Conservation (phyloP, 2,329 filamentous ascomycete genomes). For the Fusarium coicis region DNA sequence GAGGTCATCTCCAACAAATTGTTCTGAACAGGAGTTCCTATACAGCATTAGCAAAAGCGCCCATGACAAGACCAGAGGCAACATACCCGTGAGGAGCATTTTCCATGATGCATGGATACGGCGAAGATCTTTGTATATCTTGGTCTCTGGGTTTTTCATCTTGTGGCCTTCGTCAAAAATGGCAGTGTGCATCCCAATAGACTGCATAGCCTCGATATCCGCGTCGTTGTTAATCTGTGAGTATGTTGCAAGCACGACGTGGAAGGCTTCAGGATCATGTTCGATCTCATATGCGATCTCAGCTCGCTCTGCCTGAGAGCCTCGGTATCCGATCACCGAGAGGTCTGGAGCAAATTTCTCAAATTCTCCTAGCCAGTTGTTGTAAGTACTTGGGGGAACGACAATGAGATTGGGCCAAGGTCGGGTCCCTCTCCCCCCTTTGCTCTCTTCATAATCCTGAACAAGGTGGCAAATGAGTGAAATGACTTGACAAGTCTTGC, state of each 20-base stretch:
- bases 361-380: slow-evolving; percentile 96
- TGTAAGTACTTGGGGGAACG: slow-evolving; percentile 91
- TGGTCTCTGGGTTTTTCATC: slow-evolving; percentile 87
- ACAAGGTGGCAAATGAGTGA: slow-evolving; percentile 87
- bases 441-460: slow-evolving; percentile 63
- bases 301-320: slow-evolving; percentile 73
- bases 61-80: background rate
- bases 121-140: slow-evolving; percentile 82
- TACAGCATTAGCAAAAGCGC: slow-evolving; percentile 49
- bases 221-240: slow-evolving; percentile 65
- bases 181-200: slow-evolving; percentile 62
- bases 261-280: slow-evolving; percentile 71
- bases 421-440: slow-evolving; percentile 43
- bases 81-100: slow-evolving; percentile 71
- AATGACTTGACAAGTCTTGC: slow-evolving; percentile 97
- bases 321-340: slow-evolving; percentile 76
- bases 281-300: slow-evolving; percentile 74
- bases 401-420: slow-evolving; percentile 83
- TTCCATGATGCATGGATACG: slow-evolving; percentile 84
- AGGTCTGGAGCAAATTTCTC: slow-evolving; percentile 83
- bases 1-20: slow-evolving; percentile 93
- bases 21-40: slow-evolving; percentile 92
- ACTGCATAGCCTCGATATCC: slow-evolving; percentile 62
- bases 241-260: slow-evolving; percentile 70
- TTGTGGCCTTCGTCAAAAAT: slow-evolving; percentile 97